These are phyloP conservation scores for Lachancea thermotolerans DNA, from an alignment of 805 yeast species.

Conservation along the genomic window DNA sequence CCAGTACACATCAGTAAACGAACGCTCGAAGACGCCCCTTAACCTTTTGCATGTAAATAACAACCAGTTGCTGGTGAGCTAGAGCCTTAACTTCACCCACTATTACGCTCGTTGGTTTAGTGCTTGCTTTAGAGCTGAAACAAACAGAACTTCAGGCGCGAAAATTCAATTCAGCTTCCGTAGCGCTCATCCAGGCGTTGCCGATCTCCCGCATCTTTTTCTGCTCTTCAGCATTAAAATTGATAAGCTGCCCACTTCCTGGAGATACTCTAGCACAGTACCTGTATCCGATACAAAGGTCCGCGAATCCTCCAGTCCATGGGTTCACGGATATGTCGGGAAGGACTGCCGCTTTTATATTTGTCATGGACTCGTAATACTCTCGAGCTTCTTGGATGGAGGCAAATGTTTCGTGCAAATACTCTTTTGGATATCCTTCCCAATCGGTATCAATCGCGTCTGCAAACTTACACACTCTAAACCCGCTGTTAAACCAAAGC, in stretches of 20 bases:
- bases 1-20: too few relatives aligned
- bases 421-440: constrained; percentile 2
- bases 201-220: background rate
- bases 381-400: constrained; percentile 7
- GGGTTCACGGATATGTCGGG: constrained; percentile 6
- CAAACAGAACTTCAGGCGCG: too few relatives aligned
- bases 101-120: too few relatives aligned
- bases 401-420: constrained; percentile 4
- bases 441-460: constrained; percentile 11
- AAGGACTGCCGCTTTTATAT: constrained; percentile 10
- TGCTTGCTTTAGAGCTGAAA: too few relatives aligned
- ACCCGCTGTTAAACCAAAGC: constrained; percentile 20
- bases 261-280: constrained; percentile 4
- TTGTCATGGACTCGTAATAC: constrained; percentile 9
- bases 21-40: too few relatives aligned
- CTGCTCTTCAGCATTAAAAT: background rate
- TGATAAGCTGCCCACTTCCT: background rate
- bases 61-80: too few relatives aligned
- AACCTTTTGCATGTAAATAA: too few relatives aligned
- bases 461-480: constrained; percentile 13
- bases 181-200: constrained; percentile 4
- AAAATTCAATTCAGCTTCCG: background rate
- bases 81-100: too few relatives aligned
- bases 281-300: constrained; percentile 6
- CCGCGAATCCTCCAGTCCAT: constrained; percentile 5